Evolutionary conservation across 2,329 filamentous ascomycete species (phyloP).

Genomic region (Oidium heveae): DNA sequence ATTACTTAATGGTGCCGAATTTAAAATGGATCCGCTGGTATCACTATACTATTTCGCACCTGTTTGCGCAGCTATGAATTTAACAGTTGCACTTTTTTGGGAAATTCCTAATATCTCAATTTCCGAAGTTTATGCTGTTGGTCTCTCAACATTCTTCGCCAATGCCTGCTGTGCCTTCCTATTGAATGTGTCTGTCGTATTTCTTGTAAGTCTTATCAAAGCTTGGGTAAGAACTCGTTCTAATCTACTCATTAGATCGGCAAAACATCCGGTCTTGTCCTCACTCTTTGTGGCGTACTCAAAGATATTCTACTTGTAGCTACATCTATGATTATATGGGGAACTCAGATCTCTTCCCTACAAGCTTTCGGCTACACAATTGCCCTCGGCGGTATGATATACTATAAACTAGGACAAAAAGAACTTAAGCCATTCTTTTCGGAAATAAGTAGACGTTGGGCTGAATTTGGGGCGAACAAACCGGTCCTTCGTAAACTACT

Average conservation of each 20-base stretch:
- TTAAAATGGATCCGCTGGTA: conserved; percentile 79
- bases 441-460: conserved; percentile 54
- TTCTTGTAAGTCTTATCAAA: conserved; percentile 36
- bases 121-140: conserved; percentile 47
- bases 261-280: conserved; percentile 65
- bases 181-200: conserved; percentile 66
- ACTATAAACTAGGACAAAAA: conserved; percentile 69
- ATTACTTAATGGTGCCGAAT: conserved; percentile 56
- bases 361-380: conserved; percentile 72
- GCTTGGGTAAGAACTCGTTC: background rate
- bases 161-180: conserved; percentile 61
- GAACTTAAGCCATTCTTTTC: conserved; percentile 57
- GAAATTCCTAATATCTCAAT: conserved; percentile 47
- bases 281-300: conserved; percentile 67
- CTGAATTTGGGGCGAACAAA: conserved; percentile 56
- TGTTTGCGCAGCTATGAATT: conserved; percentile 63
- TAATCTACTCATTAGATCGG: conserved; percentile 34
- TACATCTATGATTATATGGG: conserved; percentile 62
- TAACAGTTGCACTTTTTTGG: conserved; percentile 43
- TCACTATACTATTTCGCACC: conserved; percentile 81
- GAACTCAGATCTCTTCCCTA: conserved; percentile 44
- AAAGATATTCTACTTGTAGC: conserved; percentile 68
- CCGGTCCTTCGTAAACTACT: conserved; percentile 58
- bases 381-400: conserved; percentile 52
- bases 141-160: conserved; percentile 42